Percentiles rank a stretch among this genome's conserved stretches.
Conservation (phyloP, 306 rosid genomes). For the Sophora flavescens region DNA sequence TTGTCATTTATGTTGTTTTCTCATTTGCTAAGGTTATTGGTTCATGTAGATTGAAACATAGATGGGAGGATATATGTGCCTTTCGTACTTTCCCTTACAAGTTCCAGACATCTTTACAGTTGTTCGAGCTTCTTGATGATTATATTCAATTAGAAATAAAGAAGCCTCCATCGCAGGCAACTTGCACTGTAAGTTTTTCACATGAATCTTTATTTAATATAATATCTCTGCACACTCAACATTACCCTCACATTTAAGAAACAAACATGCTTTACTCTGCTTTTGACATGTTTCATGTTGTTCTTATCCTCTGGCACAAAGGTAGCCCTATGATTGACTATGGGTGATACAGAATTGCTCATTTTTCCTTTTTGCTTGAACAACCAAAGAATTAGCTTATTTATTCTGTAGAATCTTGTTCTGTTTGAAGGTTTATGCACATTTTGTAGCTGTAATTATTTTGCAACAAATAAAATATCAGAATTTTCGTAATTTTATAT, state of each 20-base stretch:
- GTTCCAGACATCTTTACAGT: conserved; percentile 88
- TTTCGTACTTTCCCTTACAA: conserved; percentile 87
- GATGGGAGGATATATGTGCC: conserved; percentile 81
- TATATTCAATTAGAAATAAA: conserved; percentile 83
- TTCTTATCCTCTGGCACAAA: conserved; percentile 35
- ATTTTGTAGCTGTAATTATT: conserved; percentile 6
- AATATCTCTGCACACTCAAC: conserved; percentile 13
- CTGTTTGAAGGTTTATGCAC: conserved; percentile 30
- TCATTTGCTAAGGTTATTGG: conserved; percentile 36
- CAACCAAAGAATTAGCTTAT: conserved; percentile 2
- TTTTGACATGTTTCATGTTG: conserved; percentile 30
- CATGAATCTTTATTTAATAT: conserved; percentile 25
- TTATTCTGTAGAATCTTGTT: conserved; percentile 33
- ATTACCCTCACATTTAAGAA: conserved; percentile 25
- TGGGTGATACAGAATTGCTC: conserved; percentile 19
- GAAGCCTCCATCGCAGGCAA: conserved; percentile 66
- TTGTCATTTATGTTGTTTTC: conserved; percentile 28
- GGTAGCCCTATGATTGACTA: conserved; percentile 3
- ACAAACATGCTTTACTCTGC: conserved; percentile 5
- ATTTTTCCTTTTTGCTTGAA: conserved; percentile 33
- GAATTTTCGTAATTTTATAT: conserved; percentile 3
- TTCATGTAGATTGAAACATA: conserved; percentile 61
- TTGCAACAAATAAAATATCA: conserved; percentile 7
- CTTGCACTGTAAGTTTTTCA: conserved; percentile 72
- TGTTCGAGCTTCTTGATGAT: conserved; percentile 89